phyloP scores from a whole-genome alignment of 352 stramenopile genomes.

The Phytophthora fragariaefolia region DNA sequence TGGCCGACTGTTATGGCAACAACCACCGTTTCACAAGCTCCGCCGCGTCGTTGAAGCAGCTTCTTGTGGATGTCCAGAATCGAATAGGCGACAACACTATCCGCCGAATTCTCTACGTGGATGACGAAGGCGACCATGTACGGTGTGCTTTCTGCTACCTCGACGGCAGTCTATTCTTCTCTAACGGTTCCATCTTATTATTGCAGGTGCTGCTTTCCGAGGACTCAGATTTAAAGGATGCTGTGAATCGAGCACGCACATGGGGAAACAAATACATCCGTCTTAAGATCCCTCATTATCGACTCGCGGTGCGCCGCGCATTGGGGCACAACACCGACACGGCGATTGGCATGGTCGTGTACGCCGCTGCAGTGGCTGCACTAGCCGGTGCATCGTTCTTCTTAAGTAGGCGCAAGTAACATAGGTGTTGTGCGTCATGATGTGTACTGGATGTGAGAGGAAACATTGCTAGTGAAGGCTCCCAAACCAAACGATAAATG shows the following conservation, averaged over 20 bases:
- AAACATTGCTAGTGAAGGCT: not conserved
- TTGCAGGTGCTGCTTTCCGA: constrained; percentile 76
- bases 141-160: constrained; percentile 12
- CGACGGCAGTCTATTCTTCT: too few relatives aligned
- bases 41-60: constrained; percentile 71
- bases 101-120: constrained; percentile 78
- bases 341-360: constrained; percentile 78
- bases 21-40: constrained; percentile 90
- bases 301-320: constrained; percentile 49
- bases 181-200: constrained; percentile 3
- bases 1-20: constrained; percentile 81
- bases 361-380: constrained; percentile 74
- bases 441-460: constrained; percentile 1
- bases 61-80: constrained; percentile 76
- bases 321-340: constrained; percentile 56
- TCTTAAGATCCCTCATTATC: constrained; percentile 65
- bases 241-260: constrained; percentile 73
- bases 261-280: constrained; percentile 89
- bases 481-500: not conserved
- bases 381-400: constrained; percentile 85
- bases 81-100: constrained; percentile 81
- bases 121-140: constrained; percentile 86
- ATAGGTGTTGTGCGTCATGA: constrained; percentile 8
- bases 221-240: constrained; percentile 83
- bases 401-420: constrained; percentile 71